These are phyloP conservation scores for Polyporus tsugae DNA, from an alignment of 1,284 basidiomycete species.

Conservation along the genomic window DNA sequence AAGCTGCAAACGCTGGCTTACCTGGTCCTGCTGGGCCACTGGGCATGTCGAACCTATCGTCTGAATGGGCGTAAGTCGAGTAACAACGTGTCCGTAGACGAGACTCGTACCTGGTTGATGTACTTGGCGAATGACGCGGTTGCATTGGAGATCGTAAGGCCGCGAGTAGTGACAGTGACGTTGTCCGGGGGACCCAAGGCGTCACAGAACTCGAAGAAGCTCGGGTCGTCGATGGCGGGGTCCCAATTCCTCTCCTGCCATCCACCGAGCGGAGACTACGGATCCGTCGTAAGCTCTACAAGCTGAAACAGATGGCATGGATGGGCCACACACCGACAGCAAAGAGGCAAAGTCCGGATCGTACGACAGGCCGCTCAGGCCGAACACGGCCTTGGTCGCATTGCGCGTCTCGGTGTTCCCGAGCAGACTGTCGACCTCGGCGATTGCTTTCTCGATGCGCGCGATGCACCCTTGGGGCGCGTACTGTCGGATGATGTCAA, in stretches of 20 bases:
- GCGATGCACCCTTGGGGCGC: constrained; percentile 79
- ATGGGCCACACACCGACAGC: constrained; percentile 54
- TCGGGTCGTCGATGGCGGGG: constrained; percentile 64
- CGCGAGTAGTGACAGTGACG: constrained; percentile 51
- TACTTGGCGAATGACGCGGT: constrained; percentile 82
- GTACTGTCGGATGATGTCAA: constrained; percentile 83
- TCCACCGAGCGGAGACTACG: constrained; percentile 51
- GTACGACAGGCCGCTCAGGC: constrained; percentile 68
- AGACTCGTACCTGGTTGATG: constrained; percentile 66
- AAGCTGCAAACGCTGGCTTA: constrained; percentile 35
- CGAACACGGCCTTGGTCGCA: constrained; percentile 77
- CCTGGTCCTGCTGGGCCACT: constrained; percentile 62
- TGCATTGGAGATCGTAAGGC: constrained; percentile 60
- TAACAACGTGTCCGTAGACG: neutral
- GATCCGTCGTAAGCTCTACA: neutral
- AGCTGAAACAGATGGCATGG: neutral
- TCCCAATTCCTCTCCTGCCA: constrained; percentile 85
- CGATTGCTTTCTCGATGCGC: constrained; percentile 72
- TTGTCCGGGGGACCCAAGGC: constrained; percentile 56
- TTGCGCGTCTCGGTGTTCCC: constrained; percentile 47
- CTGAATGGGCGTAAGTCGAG: neutral
- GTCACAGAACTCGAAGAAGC: constrained; percentile 78
- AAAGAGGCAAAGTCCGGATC: constrained; percentile 85
- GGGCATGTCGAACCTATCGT: constrained; percentile 57
- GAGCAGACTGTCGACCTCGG: constrained; percentile 72